Conservation (phyloP, 345 rosid genomes). For the Gossypium sturtianum region DNA sequence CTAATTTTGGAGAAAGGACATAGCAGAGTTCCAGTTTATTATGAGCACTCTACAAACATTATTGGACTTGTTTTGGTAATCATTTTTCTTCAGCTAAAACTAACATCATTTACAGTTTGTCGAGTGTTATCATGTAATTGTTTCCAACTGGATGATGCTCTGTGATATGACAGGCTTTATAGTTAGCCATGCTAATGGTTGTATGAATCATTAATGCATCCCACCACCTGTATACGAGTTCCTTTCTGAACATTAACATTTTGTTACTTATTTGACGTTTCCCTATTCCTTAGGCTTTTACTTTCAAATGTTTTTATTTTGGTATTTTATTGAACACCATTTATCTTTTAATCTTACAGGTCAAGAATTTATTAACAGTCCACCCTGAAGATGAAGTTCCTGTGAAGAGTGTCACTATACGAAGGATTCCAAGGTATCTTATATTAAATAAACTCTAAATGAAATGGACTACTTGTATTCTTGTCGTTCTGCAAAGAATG, state of each 20-base stretch:
- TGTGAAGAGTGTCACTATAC: slow-evolving; percentile 77
- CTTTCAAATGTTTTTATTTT: not conserved
- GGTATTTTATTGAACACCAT: not conserved
- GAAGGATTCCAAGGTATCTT: slow-evolving; percentile 83
- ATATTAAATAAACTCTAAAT: not conserved
- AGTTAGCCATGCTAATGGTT: not conserved
- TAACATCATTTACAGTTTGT: not conserved
- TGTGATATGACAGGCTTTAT: not conserved
- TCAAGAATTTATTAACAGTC: slow-evolving; percentile 73
- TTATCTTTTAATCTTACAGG: slow-evolving; percentile 34
- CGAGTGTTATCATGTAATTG: not conserved
- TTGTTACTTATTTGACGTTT: not conserved
- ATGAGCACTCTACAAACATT: slow-evolving; percentile 82
- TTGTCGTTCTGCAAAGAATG: not conserved
- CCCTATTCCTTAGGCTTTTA: not conserved
- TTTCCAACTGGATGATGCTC: not conserved
- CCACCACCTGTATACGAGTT: not conserved
- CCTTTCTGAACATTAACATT: not conserved
- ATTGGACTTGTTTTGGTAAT: slow-evolving; percentile 83
- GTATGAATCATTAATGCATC: not conserved
- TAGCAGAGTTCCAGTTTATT: slow-evolving; percentile 96
- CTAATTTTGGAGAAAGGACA: slow-evolving; percentile 91
- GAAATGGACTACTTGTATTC: not conserved
- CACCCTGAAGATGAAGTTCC: slow-evolving; percentile 82
- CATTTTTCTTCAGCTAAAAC: not conserved